Evolutionary conservation across 768 basidiomycete species (phyloP), one percentile per base, ranked within the genome.

Genomic region (Pholiota microspora): DNA sequence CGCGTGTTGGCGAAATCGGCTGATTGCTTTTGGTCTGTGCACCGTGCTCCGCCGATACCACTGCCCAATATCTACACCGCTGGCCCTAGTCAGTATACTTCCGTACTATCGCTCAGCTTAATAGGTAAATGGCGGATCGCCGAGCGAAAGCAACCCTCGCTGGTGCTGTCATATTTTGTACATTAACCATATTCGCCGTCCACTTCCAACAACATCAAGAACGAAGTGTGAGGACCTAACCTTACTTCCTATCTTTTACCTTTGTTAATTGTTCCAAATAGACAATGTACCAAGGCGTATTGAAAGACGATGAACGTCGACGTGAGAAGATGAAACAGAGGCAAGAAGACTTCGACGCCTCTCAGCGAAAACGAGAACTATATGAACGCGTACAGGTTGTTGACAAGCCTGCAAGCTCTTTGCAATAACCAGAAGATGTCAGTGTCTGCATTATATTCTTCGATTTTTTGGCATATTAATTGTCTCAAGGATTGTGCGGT

Each of bases 261-360:
- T 52, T 16, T 34, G 25, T 56, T 58, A 57, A 59, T 16, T 21
- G 32, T 53, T 35, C 13, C 21, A 23, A 45, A 25, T 56, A 98
- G 94, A 85, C 74, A 25, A 97, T 97, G 94, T 96, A 90, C 66
- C 77, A 87, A 65, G 94, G 94, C 23, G 95, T 97, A 2, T 64
- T 96, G 44, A 82, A 85, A 49, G 94, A 97, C 66, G 95, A 98
- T 64, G 89, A 85, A 62, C 85, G 93, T 23, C 76, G 89, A 56
- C 75, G 69, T 62, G 81, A 85, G 64, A 94, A 93, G 71, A 81
- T 81, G 80, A 77, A 60, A 45, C 80, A 84, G 68, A 78, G 86
- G 57, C 80, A 87, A 67, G 80, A 77, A 55, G 87, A 83, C 0
- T 69, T 86, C 21, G 73, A 79, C 46, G 78, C 80, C 45, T 91